Base-by-base conservation (phyloP, 1,139 yeast genomes). In the Hanseniaspora uvarum region DNA sequence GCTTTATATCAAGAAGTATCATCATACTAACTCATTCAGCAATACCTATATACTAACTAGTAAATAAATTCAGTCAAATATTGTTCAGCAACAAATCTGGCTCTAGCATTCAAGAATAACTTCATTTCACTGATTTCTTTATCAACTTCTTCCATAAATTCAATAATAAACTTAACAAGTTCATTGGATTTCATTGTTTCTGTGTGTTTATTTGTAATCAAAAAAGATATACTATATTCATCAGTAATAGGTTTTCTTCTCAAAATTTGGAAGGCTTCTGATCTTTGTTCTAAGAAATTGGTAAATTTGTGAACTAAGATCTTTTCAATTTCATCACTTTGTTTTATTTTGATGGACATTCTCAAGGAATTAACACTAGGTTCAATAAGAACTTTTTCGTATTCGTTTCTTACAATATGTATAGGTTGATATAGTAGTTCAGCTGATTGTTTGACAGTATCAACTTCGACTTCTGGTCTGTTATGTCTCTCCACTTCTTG, bases 101-200 rank as follows among this genome's bases (percentile, higher is more conserved):
- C 98, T 65, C 99, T 79, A 28, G 98, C 96, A 67, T 92, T 92
- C 68, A 94, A 78, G 68, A 92, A 94, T 67, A 92, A 76, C 70
- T 94, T 94, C 95, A 92, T 94, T 68, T 92, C 99, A 69, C 96
- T 86, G 65, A 92, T 94, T 69, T 92, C 99, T 72, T 89, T 92
- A 70, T 92, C 99, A 26, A 92, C 98, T 64, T 89, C 98, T 69
- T 92, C 98, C 98, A 92, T 89, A 68, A 94, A 92, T 71, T 92
- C 97, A 63, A 92, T 87, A 62, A 92, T 88, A 67, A 92, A 92
- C 68, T 92, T 98, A 50, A 92, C 96, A 64, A 92, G 77, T 69
- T 94, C 94, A 65, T 85, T 92, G 71, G 94, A 92, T 69, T 89
- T 78, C 96, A 92, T 88, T 62, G 84, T 84, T 68, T 92, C 97